Percentiles rank a stretch among this genome's conserved stretches.
Conservation (phyloP, 2,329 filamentous ascomycete species). For the Colletotrichum salicis region DNA sequence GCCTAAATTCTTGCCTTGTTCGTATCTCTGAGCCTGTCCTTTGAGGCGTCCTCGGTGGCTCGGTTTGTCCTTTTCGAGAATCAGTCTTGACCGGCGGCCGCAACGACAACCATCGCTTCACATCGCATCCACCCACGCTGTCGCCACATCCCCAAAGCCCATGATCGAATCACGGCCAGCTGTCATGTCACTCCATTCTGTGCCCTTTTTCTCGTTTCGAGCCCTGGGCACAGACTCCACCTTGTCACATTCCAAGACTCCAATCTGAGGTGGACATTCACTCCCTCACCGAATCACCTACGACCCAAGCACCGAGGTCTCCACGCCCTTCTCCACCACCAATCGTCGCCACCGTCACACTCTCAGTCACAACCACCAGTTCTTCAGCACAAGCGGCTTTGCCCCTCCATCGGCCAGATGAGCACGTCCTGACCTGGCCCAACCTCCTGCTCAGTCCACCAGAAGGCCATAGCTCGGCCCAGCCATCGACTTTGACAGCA, state of each 20-base stretch:
- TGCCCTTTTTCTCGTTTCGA: neutral
- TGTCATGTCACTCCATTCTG: neutral
- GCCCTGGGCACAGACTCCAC: neutral
- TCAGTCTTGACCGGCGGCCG: neutral
- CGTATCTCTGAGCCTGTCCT: neutral
- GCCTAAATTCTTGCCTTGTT: neutral
- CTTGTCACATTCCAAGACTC: neutral
- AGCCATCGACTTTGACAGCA: conserved; percentile 1
- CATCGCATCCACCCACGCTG: neutral
- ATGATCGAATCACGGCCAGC: neutral
- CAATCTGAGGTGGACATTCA: conserved; percentile 1
- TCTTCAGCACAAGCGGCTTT: conserved; percentile 25
- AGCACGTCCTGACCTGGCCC: neutral
- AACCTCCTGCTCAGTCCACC: conserved; percentile 8
- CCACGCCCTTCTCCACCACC: conserved; percentile 22
- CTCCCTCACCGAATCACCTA: neutral
- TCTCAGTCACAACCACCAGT: conserved; percentile 24
- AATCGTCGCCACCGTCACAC: conserved; percentile 21
- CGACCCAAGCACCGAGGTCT: conserved; percentile 14
- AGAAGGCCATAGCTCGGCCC: conserved; percentile 12
- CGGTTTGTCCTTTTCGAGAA: neutral
- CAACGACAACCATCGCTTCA: neutral
- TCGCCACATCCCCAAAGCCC: neutral
- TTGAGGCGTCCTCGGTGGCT: neutral
- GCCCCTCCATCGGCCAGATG: neutral